Base-by-base conservation (phyloP, 2,329 filamentous ascomycete genomes). In the Penicillium digitatum region DNA sequence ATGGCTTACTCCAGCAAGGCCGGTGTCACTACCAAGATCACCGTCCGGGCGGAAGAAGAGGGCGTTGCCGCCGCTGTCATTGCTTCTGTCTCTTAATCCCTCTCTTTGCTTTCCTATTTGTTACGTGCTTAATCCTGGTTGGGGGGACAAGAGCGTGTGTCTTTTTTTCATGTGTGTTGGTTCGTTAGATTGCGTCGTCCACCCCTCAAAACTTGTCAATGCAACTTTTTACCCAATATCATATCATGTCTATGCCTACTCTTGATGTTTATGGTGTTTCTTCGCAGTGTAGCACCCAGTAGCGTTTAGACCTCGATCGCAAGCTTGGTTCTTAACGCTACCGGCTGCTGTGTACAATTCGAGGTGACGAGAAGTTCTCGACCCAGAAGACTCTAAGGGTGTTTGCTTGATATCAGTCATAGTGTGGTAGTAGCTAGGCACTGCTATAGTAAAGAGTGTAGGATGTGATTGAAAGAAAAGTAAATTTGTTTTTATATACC, bases 1-100 rank as follows among this genome's bases (percentile, higher is more conserved):
- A 96, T 99, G 92, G 94, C 92, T 1, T 96, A 86, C 76, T 95
- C 90, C 58, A 86, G 88, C 67, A 96, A 95, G 82, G 87, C 87
- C 47, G 94, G 94, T 49, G 91, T 97, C 26, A 96, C 94, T 55
- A 95, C 93, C 69, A 97, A 97, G 83, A 90, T 99, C 66, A 89
- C 87, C 49, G 89, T 93, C 58, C 84, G 94, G 70, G 89, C 88
- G 72, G 94, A 99, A 74, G 94, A 99, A 76, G 90, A 94, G 71
- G 90, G 90, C 53, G 86, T 99, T 69, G 91, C 94, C 58, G 82
- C 86, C 57, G 80, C 95, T 73, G 85, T 97, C 57, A 83, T 96
- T 71, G 89, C 85, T 63, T 91, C 90, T 66, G 86, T 96, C 72
- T 87, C 89, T 72, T 95, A 84, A 82, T 60, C 56, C 60, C 62